Base-by-base conservation (phyloP, 306 rosid species). In the Rubus parviflorus region DNA sequence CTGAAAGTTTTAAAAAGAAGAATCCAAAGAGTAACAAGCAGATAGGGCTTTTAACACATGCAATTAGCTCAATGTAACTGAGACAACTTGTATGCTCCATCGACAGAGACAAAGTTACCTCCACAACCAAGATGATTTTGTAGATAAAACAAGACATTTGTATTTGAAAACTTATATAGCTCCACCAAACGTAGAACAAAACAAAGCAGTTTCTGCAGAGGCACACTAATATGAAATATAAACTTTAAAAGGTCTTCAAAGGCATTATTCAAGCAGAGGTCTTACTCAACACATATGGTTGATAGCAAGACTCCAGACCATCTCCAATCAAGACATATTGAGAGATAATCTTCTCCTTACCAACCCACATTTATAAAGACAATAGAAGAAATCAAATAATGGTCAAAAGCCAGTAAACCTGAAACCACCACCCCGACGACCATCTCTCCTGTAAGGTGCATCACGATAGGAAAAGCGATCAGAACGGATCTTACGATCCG, bases 381-480 rank as follows among this genome's bases (percentile, higher is more conserved):
- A 73, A 81, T 42, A 53, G 48, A 73, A 80, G 73, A 69, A 79
- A 76, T 67, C 83, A 78, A 77, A 78, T 72, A 85, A 82, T 77
- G 79, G 62, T 73, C 73, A 77, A 83, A 74, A 49, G 81, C 79
- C 79, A 85, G 83, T 88, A 84, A 89, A 96, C 99, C 99, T 96
- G 98, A 91, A 91, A 85, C 97, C 97, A 93, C 97, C 96, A 85
- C 86, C 97, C 94, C 96, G 96, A 83, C 86, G 93, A 25, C 96
- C 85, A 77, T 96, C 99, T 83, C 99, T 96, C 89, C 93, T 84
- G 94, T 96, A 92, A 76, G 98, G 98, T 74, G 97, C 93, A 86
- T 89, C 96, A 40, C 99, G 99, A 81, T 91, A 89, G 63, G 98
- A 88, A 87, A 85, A 84, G 63, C 99, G 97, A 77, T 96, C 99